phyloP scores from a whole-genome alignment of 2,329 filamentous ascomycete species.

The Leptographium flavum region DNA sequence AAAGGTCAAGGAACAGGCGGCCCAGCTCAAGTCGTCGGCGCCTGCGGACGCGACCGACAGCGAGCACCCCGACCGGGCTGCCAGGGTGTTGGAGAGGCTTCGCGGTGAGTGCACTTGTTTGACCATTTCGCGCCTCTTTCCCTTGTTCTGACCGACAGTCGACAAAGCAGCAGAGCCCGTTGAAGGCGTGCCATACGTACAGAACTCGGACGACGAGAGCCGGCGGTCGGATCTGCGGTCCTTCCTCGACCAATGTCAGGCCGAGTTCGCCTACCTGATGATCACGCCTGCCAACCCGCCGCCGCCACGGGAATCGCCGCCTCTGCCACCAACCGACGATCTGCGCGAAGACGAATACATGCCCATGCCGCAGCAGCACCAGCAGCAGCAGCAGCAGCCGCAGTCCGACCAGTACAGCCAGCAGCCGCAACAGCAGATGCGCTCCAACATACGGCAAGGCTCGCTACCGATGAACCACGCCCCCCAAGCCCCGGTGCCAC shows the following conservation, averaged over 20 bases:
- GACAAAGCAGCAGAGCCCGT: slow-evolving; percentile 25
- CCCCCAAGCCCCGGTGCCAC: slow-evolving; percentile 27
- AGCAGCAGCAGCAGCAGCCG: slow-evolving; percentile 43
- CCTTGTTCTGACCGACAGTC: slow-evolving; percentile 16
- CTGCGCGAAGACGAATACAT: slow-evolving; percentile 39
- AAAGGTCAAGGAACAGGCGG: slow-evolving; percentile 71
- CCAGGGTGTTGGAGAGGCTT: slow-evolving; percentile 4
- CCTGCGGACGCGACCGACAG: slow-evolving; percentile 22
- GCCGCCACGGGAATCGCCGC: slow-evolving; percentile 45
- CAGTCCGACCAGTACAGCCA: slow-evolving; percentile 28
- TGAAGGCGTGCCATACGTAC: slow-evolving; percentile 32
- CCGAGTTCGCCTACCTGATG: slow-evolving; percentile 55
- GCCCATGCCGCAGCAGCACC: no score
- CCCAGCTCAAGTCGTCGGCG: slow-evolving; percentile 45
- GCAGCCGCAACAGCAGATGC: slow-evolving; percentile 23
- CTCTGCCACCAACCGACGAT: slow-evolving; percentile 43
- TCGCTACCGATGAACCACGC: slow-evolving; percentile 39
- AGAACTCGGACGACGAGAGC: slow-evolving; percentile 32
- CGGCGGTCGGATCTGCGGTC: slow-evolving; percentile 40
- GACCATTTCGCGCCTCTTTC: background rate
- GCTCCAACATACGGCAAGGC: slow-evolving; percentile 28
- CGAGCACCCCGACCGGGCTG: slow-evolving; percentile 32
- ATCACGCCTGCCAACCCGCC: slow-evolving; percentile 51
- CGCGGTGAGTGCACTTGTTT: background rate
- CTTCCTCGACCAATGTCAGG: slow-evolving; percentile 50